phyloP scores from a whole-genome alignment of 192 early-diverging fungal genomes.

The Oehlia diaphana region DNA sequence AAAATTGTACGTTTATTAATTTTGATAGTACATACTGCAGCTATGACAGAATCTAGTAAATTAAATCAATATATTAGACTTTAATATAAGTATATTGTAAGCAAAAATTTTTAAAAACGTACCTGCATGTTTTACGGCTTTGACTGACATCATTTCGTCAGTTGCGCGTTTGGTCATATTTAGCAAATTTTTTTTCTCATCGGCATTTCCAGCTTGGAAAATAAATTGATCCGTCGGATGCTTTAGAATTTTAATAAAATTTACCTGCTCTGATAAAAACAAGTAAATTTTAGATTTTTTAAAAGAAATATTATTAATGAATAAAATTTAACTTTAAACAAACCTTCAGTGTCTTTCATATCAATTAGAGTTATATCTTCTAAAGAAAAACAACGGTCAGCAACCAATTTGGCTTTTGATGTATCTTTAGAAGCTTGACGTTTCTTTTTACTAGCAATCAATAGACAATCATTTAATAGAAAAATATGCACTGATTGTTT shows the following conservation, averaged over 20 bases:
- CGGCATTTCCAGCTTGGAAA: constrained; percentile 64
- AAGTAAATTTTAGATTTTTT: not conserved
- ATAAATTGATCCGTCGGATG: constrained; percentile 74
- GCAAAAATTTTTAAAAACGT: not conserved
- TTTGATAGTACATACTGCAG: not conserved
- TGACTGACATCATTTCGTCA: constrained; percentile 54
- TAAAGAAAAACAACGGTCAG: constrained; percentile 78
- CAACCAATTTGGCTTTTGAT: constrained; percentile 64
- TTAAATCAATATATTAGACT: not conserved
- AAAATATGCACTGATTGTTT: constrained; percentile 79
- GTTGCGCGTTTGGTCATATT: constrained; percentile 55
- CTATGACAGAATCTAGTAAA: constrained; percentile 3
- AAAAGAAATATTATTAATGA: not conserved
- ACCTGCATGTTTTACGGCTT: constrained; percentile 21
- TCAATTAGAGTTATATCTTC: constrained; percentile 84
- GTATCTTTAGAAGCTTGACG: constrained; percentile 48
- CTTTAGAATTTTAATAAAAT: constrained; percentile 84
- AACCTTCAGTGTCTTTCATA: constrained; percentile 75
- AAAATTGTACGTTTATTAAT: not conserved
- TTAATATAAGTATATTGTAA: not conserved
- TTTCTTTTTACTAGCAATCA: constrained; percentile 80
- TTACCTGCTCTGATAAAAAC: constrained; percentile 23
- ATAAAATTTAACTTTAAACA: not conserved
- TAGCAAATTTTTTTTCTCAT: constrained; percentile 70
- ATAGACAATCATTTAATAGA: constrained; percentile 81